Evolutionary conservation across 441 rosid genomes (phyloP), one percentile per base, ranked within the genome.

Genomic region (Aquilaria agallochum): DNA sequence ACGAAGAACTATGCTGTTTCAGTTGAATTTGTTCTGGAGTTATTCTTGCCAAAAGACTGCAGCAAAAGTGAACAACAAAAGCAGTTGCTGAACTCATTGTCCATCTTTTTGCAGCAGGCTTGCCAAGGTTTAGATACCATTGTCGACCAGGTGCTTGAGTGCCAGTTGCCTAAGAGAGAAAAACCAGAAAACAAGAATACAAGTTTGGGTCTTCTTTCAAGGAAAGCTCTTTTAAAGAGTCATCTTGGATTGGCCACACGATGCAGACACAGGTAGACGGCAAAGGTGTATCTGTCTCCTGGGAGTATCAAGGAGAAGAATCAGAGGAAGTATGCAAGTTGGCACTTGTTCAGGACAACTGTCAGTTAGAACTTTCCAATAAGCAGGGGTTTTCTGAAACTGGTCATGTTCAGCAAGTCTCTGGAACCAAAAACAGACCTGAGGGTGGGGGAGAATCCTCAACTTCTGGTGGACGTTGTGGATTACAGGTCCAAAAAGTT

Each of bases 1-100:
- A 9, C 66, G 66, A 49, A 78, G 1, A 81, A 60, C 51, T 63
- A 70, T 70, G 75, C 73, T 0, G 86, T 82, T 50, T 59, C 63
- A n/a, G 76, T 76, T 53, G 94, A 86, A 58, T 82, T 83, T 67
- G 83, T 84, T 58, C 63, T 88, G 69, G 97, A 91, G 66, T 74
- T 88, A n/a, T 91, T 86, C 81, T 75, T 91, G 79, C 92, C 94
- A 30, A 72, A 73, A 65, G 79, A 78, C 33, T 83, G 88, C 74
- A 69, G 67, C 11, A 80, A 76, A 55, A 59, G 69, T 47, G 78
- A 81, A 67, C 71, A 80, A 4, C 84, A 79, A 66, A 80, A 73
- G 58, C 79, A 50, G 60, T 58, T 79, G 74, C 79, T 79, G 65
- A 75, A 72, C 61, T 79, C 78, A 10, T 66, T 91, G 69, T 72